Evolutionary conservation across 345 rosid species (phyloP).

Genomic region (Populus deltoides): DNA sequence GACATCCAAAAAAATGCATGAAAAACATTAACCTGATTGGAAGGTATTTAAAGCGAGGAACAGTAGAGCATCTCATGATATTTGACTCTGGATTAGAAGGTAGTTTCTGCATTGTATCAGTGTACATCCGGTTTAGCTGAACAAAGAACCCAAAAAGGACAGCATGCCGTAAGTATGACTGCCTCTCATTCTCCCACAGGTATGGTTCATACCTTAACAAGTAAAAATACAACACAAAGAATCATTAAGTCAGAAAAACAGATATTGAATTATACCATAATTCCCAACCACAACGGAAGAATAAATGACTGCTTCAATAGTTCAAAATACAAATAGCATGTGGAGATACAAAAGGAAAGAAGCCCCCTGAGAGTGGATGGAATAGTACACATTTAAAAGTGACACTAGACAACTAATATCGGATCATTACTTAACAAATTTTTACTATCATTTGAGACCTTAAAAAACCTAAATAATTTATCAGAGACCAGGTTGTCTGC

Average conservation of each 20-base stretch:
- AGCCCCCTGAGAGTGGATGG: neutral
- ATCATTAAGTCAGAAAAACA: neutral
- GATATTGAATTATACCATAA: neutral
- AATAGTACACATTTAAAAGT: neutral
- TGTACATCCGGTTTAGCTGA: slow-evolving; percentile 89
- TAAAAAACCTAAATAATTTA: neutral
- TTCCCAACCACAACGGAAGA: neutral
- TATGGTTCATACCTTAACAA: slow-evolving; percentile 76
- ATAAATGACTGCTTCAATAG: neutral
- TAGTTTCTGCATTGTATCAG: slow-evolving; percentile 80
- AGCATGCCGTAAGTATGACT: slow-evolving; percentile 84
- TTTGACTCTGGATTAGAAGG: slow-evolving; percentile 89
- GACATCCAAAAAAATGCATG: neutral
- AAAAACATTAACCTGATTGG: slow-evolving; percentile 70
- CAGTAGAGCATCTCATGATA: slow-evolving; percentile 86
- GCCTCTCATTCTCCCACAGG: slow-evolving; percentile 92
- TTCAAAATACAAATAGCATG: neutral
- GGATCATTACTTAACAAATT: neutral
- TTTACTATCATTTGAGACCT: neutral
- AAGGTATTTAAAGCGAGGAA: slow-evolving; percentile 95
- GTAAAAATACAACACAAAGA: slow-evolving; percentile 8
- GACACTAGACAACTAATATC: neutral
- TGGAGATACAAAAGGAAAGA: neutral
- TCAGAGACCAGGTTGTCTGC: neutral
- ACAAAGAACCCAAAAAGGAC: slow-evolving; percentile 98